Percentiles rank a stretch among this genome's conserved stretches.
phyloP scores from a whole-genome alignment of 345 rosid species.

The Eucalyptus sideroxylon region DNA sequence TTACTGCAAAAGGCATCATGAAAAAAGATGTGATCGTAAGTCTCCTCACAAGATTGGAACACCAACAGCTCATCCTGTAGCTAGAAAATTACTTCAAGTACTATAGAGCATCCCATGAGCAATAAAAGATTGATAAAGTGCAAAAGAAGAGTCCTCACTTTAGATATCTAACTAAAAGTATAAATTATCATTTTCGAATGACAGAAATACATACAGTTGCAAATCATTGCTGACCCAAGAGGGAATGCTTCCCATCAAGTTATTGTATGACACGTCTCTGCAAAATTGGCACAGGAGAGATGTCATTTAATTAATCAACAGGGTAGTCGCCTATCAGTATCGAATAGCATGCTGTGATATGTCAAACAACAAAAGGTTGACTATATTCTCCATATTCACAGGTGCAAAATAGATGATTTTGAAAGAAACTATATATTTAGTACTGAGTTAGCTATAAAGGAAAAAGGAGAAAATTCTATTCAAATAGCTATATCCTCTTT shows the following conservation, averaged over 20 bases:
- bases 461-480: too few species aligned
- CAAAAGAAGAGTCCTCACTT: neutral
- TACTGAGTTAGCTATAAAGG: neutral
- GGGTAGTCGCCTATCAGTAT: neutral
- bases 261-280: constrained; percentile 58
- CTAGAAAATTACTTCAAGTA: neutral
- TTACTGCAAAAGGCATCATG: too few species aligned
- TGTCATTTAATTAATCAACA: neutral
- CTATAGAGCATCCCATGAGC: neutral
- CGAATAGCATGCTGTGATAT: neutral
- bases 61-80: neutral
- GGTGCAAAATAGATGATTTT: neutral
- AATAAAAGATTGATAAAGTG: neutral
- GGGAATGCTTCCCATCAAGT: constrained; percentile 52
- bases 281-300: neutral
- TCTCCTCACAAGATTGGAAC: neutral
- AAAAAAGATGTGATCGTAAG: too few species aligned
- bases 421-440: too few species aligned
- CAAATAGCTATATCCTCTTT: neutral
- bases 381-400: too few species aligned
- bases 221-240: constrained; percentile 39
- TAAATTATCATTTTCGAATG: neutral
- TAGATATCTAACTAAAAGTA: neutral
- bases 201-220: constrained; percentile 26
- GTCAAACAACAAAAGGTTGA: neutral